A percentile compares a stretch with the other conserved stretches of the same genome.
Conservation (phyloP, 345 rosid species). For the Populus tremula region DNA sequence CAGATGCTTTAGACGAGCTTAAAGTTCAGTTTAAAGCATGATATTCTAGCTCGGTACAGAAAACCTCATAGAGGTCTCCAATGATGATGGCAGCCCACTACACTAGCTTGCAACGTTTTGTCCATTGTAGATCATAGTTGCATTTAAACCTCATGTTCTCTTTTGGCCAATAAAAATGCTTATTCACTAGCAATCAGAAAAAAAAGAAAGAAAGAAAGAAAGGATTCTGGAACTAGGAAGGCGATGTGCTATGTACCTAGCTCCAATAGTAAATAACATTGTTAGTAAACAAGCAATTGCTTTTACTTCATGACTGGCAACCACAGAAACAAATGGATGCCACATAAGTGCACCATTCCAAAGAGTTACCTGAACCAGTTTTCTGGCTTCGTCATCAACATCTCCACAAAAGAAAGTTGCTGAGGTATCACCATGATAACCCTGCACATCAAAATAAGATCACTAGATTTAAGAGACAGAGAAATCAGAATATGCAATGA, state of each 20-base stretch:
- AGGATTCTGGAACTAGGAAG: not conserved
- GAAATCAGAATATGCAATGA: not conserved
- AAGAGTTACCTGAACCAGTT: conserved; percentile 65
- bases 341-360: not conserved
- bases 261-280: not conserved
- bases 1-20: not conserved
- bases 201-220: not conserved
- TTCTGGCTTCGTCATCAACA: conserved; percentile 70
- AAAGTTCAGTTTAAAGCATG: not conserved
- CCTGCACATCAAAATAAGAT: conserved; percentile 40
- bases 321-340: not conserved
- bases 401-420: conserved; percentile 92
- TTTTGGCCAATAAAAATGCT: not conserved
- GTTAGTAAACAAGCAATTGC: not conserved
- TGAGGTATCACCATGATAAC: conserved; percentile 94
- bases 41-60: not conserved
- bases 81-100: not conserved
- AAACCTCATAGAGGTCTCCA: not conserved
- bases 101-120: not conserved
- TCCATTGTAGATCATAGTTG: not conserved
- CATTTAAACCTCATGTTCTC: not conserved
- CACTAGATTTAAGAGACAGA: not conserved
- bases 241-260: not conserved
- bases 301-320: not conserved
- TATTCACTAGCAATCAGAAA: not conserved